phyloP scores from a whole-genome alignment of 805 yeast genomes.

The Kuraishia piskuri region DNA sequence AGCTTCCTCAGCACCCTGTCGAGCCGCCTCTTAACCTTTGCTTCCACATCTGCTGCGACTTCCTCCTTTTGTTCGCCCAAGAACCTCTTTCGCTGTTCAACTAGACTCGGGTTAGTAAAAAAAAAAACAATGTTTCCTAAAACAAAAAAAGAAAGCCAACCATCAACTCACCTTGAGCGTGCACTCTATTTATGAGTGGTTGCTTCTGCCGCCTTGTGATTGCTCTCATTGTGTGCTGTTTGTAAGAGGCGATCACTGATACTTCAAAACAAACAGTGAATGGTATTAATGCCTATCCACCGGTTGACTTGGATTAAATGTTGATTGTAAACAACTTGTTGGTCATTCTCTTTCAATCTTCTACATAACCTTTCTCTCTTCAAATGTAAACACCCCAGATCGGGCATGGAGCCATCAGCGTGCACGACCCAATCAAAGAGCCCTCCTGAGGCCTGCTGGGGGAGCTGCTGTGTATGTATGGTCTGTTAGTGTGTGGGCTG shows the following conservation, averaged over 20 bases:
- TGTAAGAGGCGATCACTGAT: no score
- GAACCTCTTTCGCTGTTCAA: not conserved
- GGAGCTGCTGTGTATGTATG: not conserved
- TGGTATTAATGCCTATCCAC: no score
- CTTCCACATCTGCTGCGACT: constrained; percentile 21
- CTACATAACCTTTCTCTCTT: not conserved
- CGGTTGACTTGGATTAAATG: no score
- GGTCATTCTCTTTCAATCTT: not conserved
- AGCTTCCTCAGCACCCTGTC: constrained; percentile 39
- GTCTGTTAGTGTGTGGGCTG: not conserved
- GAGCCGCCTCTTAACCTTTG: constrained; percentile 30
- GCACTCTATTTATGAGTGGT: not conserved
- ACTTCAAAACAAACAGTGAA: no score
- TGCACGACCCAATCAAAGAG: not conserved
- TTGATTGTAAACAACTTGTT: no score
- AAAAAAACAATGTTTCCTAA: not conserved
- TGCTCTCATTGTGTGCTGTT: not conserved
- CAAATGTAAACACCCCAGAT: not conserved
- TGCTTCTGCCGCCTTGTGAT: not conserved
- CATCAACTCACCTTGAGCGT: not conserved
- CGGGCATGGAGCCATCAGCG: not conserved
- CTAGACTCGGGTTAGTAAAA: not conserved
- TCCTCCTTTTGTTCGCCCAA: constrained; percentile 3
- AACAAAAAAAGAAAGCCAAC: not conserved
- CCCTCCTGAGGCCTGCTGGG: not conserved